A percentile compares a stretch with the other conserved stretches of the same genome.
Conservation (phyloP, 208 protist genomes). For the Strigomonas galati region DNA sequence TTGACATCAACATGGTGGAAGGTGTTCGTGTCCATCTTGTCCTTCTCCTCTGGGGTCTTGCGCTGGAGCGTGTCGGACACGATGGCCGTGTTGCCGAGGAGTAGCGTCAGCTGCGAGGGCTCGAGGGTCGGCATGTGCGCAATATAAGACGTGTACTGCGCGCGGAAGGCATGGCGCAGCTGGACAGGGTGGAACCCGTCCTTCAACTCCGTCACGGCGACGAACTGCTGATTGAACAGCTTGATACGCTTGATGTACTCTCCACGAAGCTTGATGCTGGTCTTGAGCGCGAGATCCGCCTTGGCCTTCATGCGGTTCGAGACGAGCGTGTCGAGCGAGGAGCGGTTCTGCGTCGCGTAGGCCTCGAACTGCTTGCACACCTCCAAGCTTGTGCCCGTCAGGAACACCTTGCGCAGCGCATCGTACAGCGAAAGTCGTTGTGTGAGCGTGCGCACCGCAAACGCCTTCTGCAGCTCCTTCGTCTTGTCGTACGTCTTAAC, state of each 20-base stretch:
- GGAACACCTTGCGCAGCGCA: constrained; percentile 45
- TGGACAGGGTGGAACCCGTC: constrained; percentile 27
- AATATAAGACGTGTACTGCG: constrained; percentile 56
- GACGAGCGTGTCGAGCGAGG: constrained; percentile 60
- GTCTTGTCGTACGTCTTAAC: constrained; percentile 54
- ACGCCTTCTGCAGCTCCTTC: constrained; percentile 69
- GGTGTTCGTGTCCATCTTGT: neutral
- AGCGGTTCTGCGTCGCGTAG: constrained; percentile 51
- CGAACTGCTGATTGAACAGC: constrained; percentile 55
- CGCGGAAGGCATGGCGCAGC: constrained; percentile 33
- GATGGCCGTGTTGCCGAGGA: constrained; percentile 17
- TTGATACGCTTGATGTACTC: constrained; percentile 85
- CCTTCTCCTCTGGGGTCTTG: neutral
- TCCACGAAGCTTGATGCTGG: constrained; percentile 55
- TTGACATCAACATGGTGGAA: neutral
- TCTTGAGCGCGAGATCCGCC: constrained; percentile 61
- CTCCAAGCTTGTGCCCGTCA: constrained; percentile 29
- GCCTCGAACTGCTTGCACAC: constrained; percentile 48
- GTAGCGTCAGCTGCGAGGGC: constrained; percentile 42
- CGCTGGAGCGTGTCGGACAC: neutral
- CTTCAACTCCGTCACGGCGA: constrained; percentile 33
- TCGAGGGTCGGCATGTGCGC: constrained; percentile 39
- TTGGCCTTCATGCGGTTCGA: constrained; percentile 63
- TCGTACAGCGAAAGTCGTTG: constrained; percentile 78
- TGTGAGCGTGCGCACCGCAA: constrained; percentile 61